Conservation (phyloP, 2,329 filamentous ascomycete species). For the Ceratocystis diversiconidia region DNA sequence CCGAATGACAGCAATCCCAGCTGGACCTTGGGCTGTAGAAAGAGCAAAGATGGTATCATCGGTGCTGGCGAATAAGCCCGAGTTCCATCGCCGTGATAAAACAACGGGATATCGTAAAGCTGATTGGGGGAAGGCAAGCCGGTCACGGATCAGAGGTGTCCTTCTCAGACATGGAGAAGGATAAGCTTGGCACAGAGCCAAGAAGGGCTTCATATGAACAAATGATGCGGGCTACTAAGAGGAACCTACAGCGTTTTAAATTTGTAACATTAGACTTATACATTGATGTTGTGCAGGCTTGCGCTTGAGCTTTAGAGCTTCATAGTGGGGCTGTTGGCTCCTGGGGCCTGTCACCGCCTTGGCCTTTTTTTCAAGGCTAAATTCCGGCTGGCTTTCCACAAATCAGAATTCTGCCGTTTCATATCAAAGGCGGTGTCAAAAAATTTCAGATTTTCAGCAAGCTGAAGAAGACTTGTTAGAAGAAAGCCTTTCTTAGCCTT, state of each 20-base stretch:
- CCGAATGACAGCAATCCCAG: conserved; percentile 80
- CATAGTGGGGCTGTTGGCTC: conserved; percentile 5
- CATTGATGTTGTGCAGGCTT: not conserved
- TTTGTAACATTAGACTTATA: not conserved
- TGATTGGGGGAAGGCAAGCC: not conserved
- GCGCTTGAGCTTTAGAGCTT: not conserved
- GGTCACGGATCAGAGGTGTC: not conserved
- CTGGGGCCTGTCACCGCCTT: not conserved
- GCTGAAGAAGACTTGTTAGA: conserved; percentile 1
- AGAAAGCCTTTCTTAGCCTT: conserved; percentile 4
- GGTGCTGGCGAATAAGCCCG: conserved; percentile 9
- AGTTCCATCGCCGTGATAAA: conserved; percentile 2
- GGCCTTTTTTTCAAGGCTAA: conserved; percentile 12
- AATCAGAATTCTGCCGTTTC: conserved; percentile 14
- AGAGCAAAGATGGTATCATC: conserved; percentile 76
- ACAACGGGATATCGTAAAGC: not conserved
- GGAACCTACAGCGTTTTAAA: not conserved
- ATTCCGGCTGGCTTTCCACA: conserved; percentile 6
- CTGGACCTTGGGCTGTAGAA: conserved; percentile 71
- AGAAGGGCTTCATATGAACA: not conserved
- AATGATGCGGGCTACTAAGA: not conserved
- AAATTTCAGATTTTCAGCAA: conserved; percentile 18
- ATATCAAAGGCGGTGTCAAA: conserved; percentile 18
- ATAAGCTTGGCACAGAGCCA: not conserved
- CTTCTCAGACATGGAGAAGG: not conserved